A percentile compares a stretch with the other conserved stretches of the same genome.
phyloP scores from a whole-genome alignment of 73 alveolate genomes.

The Tetrahymena borealis region DNA sequence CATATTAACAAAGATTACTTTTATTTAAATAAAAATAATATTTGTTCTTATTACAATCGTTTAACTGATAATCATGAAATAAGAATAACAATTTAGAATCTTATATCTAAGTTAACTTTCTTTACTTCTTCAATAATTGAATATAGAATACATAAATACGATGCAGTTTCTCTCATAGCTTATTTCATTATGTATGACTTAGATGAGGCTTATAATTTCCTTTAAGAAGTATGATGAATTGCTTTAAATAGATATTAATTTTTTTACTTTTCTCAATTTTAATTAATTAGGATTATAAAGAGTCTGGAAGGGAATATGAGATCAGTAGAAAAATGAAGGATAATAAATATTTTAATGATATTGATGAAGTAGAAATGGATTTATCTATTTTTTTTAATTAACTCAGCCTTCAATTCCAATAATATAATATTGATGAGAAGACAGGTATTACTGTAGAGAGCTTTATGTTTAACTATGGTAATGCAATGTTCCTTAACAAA shows the following conservation, averaged over 20 bases:
- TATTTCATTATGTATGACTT: neutral
- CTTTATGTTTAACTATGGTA: neutral
- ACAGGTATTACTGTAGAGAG: neutral
- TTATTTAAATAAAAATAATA: neutral
- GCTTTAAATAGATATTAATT: too few relatives aligned
- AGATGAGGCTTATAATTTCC: neutral
- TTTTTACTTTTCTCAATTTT: too few relatives aligned
- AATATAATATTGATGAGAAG: neutral
- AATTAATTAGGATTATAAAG: neutral
- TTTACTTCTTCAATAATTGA: neutral
- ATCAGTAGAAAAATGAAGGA: neutral
- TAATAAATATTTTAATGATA: neutral
- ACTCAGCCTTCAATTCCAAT: neutral
- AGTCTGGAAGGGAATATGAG: neutral
- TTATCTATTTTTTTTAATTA: neutral
- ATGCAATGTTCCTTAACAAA: neutral
- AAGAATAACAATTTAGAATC: neutral
- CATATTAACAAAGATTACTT: neutral
- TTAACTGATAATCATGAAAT: neutral
- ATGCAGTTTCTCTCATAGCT: neutral
- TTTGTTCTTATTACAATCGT: neutral
- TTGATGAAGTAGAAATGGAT: neutral
- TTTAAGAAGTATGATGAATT: neutral
- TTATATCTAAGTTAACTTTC: neutral
- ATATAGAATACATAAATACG: neutral